A percentile compares a stretch with the other conserved stretches of the same genome.
These are phyloP conservation scores for Ilyonectria robusta DNA, from an alignment of 2,329 filamentous ascomycete species.

Conservation along the genomic window DNA sequence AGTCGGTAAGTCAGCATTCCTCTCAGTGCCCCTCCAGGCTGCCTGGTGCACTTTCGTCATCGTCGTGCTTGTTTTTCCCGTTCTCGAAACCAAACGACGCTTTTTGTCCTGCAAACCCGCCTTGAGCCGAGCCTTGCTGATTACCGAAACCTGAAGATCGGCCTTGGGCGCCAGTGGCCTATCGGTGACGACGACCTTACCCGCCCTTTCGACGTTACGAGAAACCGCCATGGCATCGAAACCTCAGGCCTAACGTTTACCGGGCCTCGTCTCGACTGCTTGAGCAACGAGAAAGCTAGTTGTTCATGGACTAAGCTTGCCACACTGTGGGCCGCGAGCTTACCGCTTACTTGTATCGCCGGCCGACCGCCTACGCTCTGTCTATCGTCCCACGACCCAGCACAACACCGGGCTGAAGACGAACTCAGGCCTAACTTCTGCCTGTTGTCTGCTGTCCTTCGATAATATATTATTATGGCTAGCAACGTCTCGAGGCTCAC, in stretches of 20 bases:
- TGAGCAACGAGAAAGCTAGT: constrained; percentile 32
- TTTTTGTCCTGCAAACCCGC: constrained; percentile 9
- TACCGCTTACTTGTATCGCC: constrained; percentile 15
- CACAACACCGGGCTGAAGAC: neutral
- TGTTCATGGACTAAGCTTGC: constrained; percentile 25
- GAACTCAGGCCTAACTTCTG: constrained; percentile 20
- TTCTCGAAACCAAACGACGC: constrained; percentile 3
- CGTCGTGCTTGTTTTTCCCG: constrained; percentile 14
- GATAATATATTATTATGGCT: constrained; percentile 36
- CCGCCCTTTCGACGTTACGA: constrained; percentile 28
- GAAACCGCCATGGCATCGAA: constrained; percentile 42
- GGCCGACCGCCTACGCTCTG: constrained; percentile 15
- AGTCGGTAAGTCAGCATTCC: constrained; percentile 37
- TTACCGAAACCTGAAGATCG: constrained; percentile 47
- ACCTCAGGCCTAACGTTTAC: constrained; percentile 24
- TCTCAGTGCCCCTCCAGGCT: constrained; percentile 35
- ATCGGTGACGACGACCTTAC: constrained; percentile 35
- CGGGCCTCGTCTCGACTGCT: constrained; percentile 31
- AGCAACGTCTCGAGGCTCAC: constrained; percentile 50
- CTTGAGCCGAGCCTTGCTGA: constrained; percentile 37
- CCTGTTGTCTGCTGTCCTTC: constrained; percentile 7
- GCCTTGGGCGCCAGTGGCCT: constrained; percentile 26
- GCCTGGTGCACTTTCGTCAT: constrained; percentile 40
- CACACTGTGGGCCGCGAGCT: constrained; percentile 19
- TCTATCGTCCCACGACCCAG: constrained; percentile 7